Evolutionary conservation across 192 early-diverging fungal genomes (phyloP).

Genomic region (Coemansia sp.): DNA sequence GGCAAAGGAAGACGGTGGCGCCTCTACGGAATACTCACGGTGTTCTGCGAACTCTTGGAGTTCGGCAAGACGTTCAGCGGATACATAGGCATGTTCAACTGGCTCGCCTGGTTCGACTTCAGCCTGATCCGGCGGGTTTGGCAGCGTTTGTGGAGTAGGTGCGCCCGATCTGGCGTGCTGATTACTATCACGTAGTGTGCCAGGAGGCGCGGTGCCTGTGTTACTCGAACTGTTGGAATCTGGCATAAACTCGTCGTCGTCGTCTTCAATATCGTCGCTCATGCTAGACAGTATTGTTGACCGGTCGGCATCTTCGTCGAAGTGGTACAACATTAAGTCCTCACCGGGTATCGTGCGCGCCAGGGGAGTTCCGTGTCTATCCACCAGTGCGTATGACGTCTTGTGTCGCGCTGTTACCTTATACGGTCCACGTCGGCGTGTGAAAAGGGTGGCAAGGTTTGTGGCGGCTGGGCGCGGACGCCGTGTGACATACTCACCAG

Average conservation of each 20-base stretch:
- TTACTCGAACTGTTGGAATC: too few relatives aligned
- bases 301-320: background rate
- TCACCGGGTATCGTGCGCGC: background rate
- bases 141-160: too few relatives aligned
- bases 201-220: too few relatives aligned
- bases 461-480: background rate
- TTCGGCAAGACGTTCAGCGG: background rate
- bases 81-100: background rate
- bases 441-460: slow-evolving; percentile 4
- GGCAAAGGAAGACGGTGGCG: background rate
- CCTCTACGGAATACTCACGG: background rate
- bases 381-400: background rate
- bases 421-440: slow-evolving; percentile 6
- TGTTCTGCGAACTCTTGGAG: background rate
- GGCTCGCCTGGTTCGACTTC: background rate
- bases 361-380: background rate
- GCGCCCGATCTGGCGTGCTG: too few relatives aligned
- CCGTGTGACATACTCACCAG: slow-evolving; percentile 9
- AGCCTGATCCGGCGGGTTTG: too few relatives aligned
- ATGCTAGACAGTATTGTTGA: too few relatives aligned
- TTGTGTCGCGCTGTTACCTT: background rate
- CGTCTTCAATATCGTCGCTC: too few relatives aligned
- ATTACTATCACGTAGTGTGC: too few relatives aligned
- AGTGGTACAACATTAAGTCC: background rate
- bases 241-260: too few relatives aligned